Evolutionary conservation across 495 filamentous ascomycete genomes (phyloP).

Genomic region (Monascus purpureus): DNA sequence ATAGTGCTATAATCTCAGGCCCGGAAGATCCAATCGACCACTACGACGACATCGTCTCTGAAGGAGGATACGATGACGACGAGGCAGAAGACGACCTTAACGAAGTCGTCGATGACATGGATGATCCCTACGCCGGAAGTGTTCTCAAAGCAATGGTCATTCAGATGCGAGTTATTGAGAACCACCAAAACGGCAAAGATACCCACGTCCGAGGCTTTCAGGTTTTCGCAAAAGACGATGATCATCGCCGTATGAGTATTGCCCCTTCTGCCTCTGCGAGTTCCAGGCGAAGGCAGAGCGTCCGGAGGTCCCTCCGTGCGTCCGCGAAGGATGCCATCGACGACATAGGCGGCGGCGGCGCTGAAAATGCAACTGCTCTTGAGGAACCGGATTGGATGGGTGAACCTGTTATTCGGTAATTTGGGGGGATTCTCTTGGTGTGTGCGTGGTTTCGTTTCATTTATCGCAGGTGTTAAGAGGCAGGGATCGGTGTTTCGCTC

Average conservation of each 20-base stretch:
- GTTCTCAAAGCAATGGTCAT: constrained; percentile 75
- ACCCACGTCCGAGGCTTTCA: constrained; percentile 91
- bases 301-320: constrained; percentile 15
- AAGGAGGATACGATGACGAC: constrained; percentile 19
- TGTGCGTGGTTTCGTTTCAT: constrained; percentile 1
- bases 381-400: constrained; percentile 48
- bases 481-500: too few relatives aligned
- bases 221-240: constrained; percentile 66
- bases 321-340: constrained; percentile 5
- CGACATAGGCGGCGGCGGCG: constrained; percentile 15
- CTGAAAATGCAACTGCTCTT: constrained; percentile 17
- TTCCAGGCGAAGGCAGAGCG: constrained; percentile 16
- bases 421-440: background rate
- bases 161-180: constrained; percentile 78
- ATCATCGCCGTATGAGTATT: constrained; percentile 15
- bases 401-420: constrained; percentile 39
- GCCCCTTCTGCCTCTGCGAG: constrained; percentile 27
- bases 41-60: constrained; percentile 4
- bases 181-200: constrained; percentile 98
- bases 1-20: constrained; percentile 2
- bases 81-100: constrained; percentile 8
- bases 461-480: too few relatives aligned
- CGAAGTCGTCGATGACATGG: constrained; percentile 7
- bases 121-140: constrained; percentile 39
- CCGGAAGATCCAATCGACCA: constrained; percentile 15